A percentile compares a stretch with the other conserved stretches of the same genome.
phyloP scores from a whole-genome alignment of 1,284 basidiomycete genomes.

The Leucoagaricus sp. region DNA sequence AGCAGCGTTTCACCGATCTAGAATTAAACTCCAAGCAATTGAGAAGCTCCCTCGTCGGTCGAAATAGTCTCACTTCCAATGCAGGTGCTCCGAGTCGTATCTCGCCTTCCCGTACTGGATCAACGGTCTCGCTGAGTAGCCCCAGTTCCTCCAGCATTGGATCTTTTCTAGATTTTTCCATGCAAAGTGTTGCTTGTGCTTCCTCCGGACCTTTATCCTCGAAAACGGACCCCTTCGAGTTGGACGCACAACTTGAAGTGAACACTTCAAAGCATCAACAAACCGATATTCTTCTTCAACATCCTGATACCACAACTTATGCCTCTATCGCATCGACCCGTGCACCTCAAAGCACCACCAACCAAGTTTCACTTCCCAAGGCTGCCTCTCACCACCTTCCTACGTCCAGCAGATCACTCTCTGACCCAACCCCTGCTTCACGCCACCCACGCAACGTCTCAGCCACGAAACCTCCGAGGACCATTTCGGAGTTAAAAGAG shows the following conservation, averaged over 20 bases:
- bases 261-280: too few relatives aligned
- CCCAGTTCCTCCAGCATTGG: constrained; percentile 5
- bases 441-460: not conserved
- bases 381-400: not conserved
- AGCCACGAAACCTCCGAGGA: constrained; percentile 27
- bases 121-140: not conserved
- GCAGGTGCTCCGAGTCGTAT: not conserved
- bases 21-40: not conserved
- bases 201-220: not conserved
- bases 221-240: not conserved
- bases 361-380: not conserved
- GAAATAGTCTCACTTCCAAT: not conserved
- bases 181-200: not conserved
- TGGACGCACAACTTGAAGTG: not conserved
- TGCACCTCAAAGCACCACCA: not conserved
- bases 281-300: not conserved
- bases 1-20: constrained; percentile 23
- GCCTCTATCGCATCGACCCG: not conserved
- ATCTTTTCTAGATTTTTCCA: not conserved
- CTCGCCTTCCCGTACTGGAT: not conserved
- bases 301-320: not conserved
- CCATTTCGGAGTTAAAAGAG: constrained; percentile 39
- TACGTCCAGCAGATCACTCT: too few relatives aligned
- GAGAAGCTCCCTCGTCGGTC: not conserved
- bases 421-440: not conserved